Percentiles rank a stretch among this genome's conserved stretches.
Conservation (phyloP, 176 grass and related monocot genomes). For the Leersia perrieri region DNA sequence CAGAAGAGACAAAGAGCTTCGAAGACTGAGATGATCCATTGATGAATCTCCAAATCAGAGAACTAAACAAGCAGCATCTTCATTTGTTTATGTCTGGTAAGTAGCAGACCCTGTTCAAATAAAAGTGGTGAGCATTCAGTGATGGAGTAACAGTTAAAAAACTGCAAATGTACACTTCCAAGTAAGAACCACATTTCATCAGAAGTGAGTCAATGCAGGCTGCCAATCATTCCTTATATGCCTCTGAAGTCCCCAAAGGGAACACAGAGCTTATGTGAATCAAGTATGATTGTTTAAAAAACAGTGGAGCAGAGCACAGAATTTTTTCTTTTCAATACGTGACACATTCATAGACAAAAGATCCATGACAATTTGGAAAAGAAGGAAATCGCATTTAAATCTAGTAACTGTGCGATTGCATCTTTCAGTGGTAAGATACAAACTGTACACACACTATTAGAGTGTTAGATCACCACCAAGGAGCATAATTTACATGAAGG, state of each 20-base stretch:
- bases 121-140: constrained; percentile 17
- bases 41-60: not conserved
- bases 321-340: constrained; percentile 4
- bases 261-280: not conserved
- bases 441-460: not conserved
- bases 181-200: not conserved
- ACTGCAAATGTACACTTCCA: constrained; percentile 1
- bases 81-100: constrained; percentile 6
- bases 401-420: not conserved
- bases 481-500: not conserved
- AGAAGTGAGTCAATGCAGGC: constrained; percentile 11
- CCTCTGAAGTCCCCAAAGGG: not conserved
- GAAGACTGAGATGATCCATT: constrained; percentile 39
- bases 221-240: constrained; percentile 7
- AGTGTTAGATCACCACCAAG: not conserved
- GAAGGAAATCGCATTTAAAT: constrained; percentile 23
- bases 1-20: constrained; percentile 15
- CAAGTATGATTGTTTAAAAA: not conserved
- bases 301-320: constrained; percentile 2
- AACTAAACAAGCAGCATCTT: constrained; percentile 34
- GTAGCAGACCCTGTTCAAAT: constrained; percentile 23
- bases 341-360: constrained; percentile 2
- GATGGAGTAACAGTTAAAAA: constrained; percentile 15
- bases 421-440: not conserved
- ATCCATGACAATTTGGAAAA: constrained; percentile 8